phyloP scores from a whole-genome alignment of 2,329 filamentous ascomycete species.

The Fusarium haematococcum region DNA sequence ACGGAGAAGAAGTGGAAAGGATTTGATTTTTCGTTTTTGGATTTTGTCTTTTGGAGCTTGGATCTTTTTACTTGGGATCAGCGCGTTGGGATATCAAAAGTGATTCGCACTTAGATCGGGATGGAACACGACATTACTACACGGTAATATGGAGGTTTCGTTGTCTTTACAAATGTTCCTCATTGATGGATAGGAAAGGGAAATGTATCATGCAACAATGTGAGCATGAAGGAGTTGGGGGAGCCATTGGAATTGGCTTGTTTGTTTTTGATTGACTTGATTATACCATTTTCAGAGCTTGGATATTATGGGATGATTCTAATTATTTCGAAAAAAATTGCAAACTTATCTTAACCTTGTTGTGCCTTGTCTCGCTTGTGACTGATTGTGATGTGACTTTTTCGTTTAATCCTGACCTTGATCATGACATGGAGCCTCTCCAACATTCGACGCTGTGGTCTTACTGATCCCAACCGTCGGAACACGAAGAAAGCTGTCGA shows the following conservation, averaged over 20 bases:
- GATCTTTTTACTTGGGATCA: constrained; percentile 34
- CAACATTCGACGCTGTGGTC: neutral
- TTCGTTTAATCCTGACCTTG: neutral
- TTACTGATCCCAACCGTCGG: neutral
- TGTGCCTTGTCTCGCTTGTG: neutral
- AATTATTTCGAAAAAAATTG: constrained; percentile 39
- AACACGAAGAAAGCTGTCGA: neutral
- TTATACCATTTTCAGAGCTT: constrained; percentile 35
- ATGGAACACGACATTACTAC: constrained; percentile 42
- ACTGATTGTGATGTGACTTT: constrained; percentile 7
- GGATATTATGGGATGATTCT: constrained; percentile 29
- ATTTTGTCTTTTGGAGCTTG: constrained; percentile 22
- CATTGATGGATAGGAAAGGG: constrained; percentile 27
- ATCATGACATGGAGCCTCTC: neutral
- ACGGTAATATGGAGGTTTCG: constrained; percentile 44
- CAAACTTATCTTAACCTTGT: constrained; percentile 28
- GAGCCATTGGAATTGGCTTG: constrained; percentile 22
- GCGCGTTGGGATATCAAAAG: constrained; percentile 45
- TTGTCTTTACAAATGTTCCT: constrained; percentile 35
- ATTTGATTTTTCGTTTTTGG: constrained; percentile 25
- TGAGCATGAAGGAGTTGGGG: constrained; percentile 33
- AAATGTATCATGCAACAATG: constrained; percentile 24
- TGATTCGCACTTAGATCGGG: constrained; percentile 45
- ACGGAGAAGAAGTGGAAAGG: constrained; percentile 23
- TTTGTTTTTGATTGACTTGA: neutral